phyloP scores from a whole-genome alignment of 2,329 filamentous ascomycete species.

The Bipolaris victoriae region DNA sequence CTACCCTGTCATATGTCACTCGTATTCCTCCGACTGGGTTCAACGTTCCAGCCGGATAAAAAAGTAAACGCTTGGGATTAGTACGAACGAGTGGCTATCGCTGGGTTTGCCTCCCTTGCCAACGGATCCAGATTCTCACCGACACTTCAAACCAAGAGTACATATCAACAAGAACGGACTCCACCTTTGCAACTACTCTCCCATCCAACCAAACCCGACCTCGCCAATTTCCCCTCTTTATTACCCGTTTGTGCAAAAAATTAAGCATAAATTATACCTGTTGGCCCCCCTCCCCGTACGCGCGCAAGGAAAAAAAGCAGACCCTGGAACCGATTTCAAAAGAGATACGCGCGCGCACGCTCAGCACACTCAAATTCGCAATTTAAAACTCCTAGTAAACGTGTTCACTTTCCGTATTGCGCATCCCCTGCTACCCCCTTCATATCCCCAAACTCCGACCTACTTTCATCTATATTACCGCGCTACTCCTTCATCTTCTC shows the following conservation, averaged over 20 bases:
- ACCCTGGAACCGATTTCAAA: too few relatives aligned
- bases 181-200: background rate
- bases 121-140: constrained; percentile 4
- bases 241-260: background rate
- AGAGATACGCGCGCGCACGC: too few relatives aligned
- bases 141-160: background rate
- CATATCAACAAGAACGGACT: background rate
- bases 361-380: background rate
- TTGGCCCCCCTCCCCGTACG: too few relatives aligned
- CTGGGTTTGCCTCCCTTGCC: background rate
- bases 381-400: background rate
- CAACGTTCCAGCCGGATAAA: background rate
- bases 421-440: too few relatives aligned
- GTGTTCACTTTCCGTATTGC: too few relatives aligned
- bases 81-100: background rate
- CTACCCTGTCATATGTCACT: background rate
- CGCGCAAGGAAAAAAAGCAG: too few relatives aligned
- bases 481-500: too few relatives aligned
- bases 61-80: background rate
- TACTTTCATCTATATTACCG: too few relatives aligned
- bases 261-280: constrained; percentile 1
- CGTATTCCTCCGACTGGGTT: background rate
- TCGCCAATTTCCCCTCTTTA: background rate
- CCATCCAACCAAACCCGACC: background rate
- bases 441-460: too few relatives aligned